These are phyloP conservation scores for Penicillium oxalicum DNA, from an alignment of 2,329 filamentous ascomycete genomes.

Conservation along the genomic window DNA sequence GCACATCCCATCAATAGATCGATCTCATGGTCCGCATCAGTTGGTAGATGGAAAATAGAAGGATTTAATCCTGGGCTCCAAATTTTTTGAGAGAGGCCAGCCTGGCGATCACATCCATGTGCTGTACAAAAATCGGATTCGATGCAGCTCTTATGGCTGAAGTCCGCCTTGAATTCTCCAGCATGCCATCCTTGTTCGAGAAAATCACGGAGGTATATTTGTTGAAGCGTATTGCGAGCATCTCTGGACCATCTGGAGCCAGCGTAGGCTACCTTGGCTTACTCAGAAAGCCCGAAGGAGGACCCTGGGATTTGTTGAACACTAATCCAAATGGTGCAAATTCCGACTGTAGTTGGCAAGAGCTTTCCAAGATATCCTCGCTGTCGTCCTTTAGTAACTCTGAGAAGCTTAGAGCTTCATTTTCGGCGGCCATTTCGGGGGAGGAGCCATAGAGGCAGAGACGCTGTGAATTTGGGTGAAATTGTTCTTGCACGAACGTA, in stretches of 20 bases:
- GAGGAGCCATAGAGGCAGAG: slow-evolving; percentile 9
- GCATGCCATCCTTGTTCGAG: slow-evolving; percentile 63
- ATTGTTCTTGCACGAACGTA: slow-evolving; percentile 7
- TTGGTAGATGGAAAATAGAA: slow-evolving; percentile 38
- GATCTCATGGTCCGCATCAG: slow-evolving; percentile 49
- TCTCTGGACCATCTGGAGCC: slow-evolving; percentile 51
- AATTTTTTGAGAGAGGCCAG: slow-evolving; percentile 58
- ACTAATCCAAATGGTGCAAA: slow-evolving; percentile 34
- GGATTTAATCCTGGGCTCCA: slow-evolving; percentile 45
- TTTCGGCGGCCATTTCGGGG: slow-evolving; percentile 5
- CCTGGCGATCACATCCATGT: slow-evolving; percentile 67
- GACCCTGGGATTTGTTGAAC: slow-evolving; percentile 33
- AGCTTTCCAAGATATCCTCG: slow-evolving; percentile 53
- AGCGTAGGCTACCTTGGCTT: slow-evolving; percentile 47
- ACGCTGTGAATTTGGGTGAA: neutral
- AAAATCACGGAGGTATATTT: slow-evolving; percentile 63
- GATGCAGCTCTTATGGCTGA: slow-evolving; percentile 45
- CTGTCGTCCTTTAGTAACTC: slow-evolving; percentile 32
- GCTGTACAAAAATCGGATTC: slow-evolving; percentile 63
- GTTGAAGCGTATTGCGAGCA: slow-evolving; percentile 59
- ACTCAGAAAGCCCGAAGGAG: slow-evolving; percentile 31
- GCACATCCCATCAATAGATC: slow-evolving; percentile 68
- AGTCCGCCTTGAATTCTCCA: slow-evolving; percentile 42
- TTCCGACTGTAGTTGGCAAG: slow-evolving; percentile 35
- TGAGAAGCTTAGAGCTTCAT: slow-evolving; percentile 25